Evolutionary conservation across 108 stramenopile genomes (phyloP), one percentile per base, ranked within the genome.

Genomic region (Nitzschia putrida): DNA sequence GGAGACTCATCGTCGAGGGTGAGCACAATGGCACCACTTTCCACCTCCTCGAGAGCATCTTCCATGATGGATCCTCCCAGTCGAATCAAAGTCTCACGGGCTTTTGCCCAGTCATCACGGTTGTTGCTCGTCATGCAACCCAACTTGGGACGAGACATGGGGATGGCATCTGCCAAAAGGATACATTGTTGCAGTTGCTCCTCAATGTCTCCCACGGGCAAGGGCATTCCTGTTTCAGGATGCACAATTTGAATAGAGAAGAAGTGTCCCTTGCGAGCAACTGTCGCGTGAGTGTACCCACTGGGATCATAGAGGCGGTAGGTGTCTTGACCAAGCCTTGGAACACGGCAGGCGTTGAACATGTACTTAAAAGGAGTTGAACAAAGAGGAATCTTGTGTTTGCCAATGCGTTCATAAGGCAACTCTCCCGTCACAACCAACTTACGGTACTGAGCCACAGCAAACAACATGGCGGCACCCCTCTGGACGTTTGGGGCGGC

Each of bases 261-360:
- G 76, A 85, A 87, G 40, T 82, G 73, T 0, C 85, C 86, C 64
- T 58, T 81, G 13, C 81, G 64, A 22, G 78, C 65, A 29, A 89
- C 86, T 9, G 84, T 71, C 43, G 80, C 65, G 66, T 89, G 88
- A 21, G 57, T 81, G 61, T 68, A 45, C 21, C 37, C 37, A 14
- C 57, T 75, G 6, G 86, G 82, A 68, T 86, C 82, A 53, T 87
- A 86, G 16, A 89, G 66, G 12, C 66, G 73, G 68, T 80, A 80
- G 0, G 60, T 21, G 56, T 89, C 88, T 34, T 80, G 79, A 8
- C 74, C 74, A 26, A 38, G 18, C 41, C 39, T 45, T 13, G 88
- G 88, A 44, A 89, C 65, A 0, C 88, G 80, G 60, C 85, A 87
- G 23, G 88, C 73, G 50, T 89, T 64, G 66, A 89, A 85, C 84